Conservation (phyloP, 1,284 basidiomycete species). For the Leccinum laetum region DNA sequence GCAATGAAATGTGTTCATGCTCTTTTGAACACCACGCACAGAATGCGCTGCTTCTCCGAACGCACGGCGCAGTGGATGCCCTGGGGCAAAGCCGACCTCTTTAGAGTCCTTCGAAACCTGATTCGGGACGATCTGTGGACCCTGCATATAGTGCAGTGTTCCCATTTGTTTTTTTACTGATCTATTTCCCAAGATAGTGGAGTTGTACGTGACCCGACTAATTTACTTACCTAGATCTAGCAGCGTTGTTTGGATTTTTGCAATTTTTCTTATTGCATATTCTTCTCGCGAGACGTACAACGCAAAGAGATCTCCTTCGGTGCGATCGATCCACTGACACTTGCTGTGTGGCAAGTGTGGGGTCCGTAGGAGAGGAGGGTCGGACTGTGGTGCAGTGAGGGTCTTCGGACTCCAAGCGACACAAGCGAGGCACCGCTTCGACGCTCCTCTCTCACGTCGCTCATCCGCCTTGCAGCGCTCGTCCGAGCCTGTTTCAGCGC, state of each 20-base stretch:
- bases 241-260: not conserved
- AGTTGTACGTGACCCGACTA: not conserved
- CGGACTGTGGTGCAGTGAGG: too few relatives aligned
- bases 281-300: not conserved
- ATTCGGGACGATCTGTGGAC: not conserved
- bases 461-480: too few relatives aligned
- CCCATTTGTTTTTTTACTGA: not conserved
- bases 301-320: not conserved
- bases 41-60: constrained; percentile 45
- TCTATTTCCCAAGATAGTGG: not conserved
- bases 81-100: constrained; percentile 33
- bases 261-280: not conserved
- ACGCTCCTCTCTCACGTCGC: too few relatives aligned
- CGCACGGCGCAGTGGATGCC: constrained; percentile 43
- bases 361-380: not conserved
- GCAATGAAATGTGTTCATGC: not conserved
- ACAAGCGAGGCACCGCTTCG: too few relatives aligned
- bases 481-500: too few relatives aligned
- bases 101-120: constrained; percentile 3
- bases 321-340: not conserved
- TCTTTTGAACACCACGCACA: constrained; percentile 22
- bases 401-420: too few relatives aligned
- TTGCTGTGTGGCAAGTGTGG: not conserved
- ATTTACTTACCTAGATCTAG: not conserved
- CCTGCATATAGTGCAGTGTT: not conserved